Evolutionary conservation across 345 rosid genomes (phyloP).

Genomic region (Eucalyptus cloeziana): DNA sequence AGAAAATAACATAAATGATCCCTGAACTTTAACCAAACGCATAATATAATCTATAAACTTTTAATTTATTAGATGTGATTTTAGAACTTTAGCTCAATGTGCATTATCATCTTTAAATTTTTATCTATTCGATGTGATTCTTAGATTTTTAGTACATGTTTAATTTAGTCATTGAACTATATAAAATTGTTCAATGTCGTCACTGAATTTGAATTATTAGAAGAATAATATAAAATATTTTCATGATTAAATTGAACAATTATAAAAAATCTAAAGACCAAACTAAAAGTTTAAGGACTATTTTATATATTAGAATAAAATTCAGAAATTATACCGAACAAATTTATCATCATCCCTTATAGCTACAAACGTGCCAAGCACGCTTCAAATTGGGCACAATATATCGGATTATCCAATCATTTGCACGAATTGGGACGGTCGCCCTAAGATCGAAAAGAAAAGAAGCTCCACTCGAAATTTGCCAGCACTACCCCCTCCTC

Average conservation of each 20-base stretch:
- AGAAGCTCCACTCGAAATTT: background rate
- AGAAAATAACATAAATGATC: too few species aligned
- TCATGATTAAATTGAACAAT: too few species aligned
- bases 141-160: too few species aligned
- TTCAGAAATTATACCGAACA: accelerated
- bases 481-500: background rate
- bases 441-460: background rate
- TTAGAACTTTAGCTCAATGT: accelerated
- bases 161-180: accelerated
- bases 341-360: too few species aligned
- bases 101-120: accelerated
- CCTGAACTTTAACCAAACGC: accelerated
- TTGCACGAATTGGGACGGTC: background rate
- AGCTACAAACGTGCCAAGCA: too few species aligned
- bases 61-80: too few species aligned
- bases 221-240: accelerated
- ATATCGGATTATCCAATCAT: background rate
- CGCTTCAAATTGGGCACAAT: background rate
- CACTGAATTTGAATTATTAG: too few species aligned
- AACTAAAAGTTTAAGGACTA: accelerated
- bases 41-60: too few species aligned
- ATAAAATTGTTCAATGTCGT: accelerated
- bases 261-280: too few species aligned
- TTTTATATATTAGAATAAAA: accelerated
- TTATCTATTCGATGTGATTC: accelerated